Base-by-base conservation (phyloP, 352 stramenopile species). In the Phytophthora cajani region DNA sequence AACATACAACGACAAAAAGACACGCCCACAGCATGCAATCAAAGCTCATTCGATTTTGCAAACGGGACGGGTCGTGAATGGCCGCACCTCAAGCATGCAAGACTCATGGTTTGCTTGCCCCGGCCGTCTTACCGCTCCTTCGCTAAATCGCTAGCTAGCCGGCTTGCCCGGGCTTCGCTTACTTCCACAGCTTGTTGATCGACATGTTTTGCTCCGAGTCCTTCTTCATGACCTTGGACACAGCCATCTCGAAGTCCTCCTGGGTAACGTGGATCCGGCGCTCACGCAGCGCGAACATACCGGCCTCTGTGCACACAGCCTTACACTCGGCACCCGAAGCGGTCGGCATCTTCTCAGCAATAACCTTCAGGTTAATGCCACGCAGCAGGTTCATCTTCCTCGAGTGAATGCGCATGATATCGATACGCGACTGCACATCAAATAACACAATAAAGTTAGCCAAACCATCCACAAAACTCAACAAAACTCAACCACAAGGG, bases 141-240 rank as follows among this genome's bases (percentile, higher is more conserved):
- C 21, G 57, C 44, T 60, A 50, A 62, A 59, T 54, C 55, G 64
- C 58, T 70, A 66, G 46, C 17, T 60, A 51, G 23, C 23, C 36
- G 10, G 44, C 21, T 61, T 57, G 36, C 25, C 38, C 33, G 38
- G 46, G 50, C 56, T 36, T 36, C 30, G 30, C 30, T 77, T 99
- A 99, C 93, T 99, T 99, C 98, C 98, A 99, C 64, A 99, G 88
- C 87, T 99, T 99, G 81, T 98, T 97, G 75, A 99, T 97, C 82
- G 95, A 99, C 84, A 99, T 98, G 83, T 94, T 94, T 71, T 92
- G 85, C 72, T 99, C 98, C 58, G 90, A 95, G 72, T 99, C 98
- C 87, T 99, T 99, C 97, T 99, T 99, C 98, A 99, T 99, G 64
- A 99, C 98, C 91, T 99, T 99, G 58, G 94, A 98, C 25, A 99